A percentile compares a stretch with the other conserved stretches of the same genome.
Conservation (phyloP, 495 filamentous ascomycete genomes). For the Talaromyces adpressus region DNA sequence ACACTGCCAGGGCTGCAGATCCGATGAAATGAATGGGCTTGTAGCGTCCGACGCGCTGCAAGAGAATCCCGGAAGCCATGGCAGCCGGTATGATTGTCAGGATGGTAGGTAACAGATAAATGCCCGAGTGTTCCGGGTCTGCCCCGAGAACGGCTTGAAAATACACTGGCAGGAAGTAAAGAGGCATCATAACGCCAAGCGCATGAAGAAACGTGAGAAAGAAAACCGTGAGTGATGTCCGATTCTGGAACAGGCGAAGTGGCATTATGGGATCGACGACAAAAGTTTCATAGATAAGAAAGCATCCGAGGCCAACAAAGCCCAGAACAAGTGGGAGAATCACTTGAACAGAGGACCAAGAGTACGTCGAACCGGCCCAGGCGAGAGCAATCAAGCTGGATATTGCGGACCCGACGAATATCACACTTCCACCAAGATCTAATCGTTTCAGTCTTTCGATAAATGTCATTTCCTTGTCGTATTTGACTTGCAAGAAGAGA, state of each 20-base stretch:
- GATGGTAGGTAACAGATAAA: slow-evolving; percentile 29
- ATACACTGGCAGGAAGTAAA: slow-evolving; percentile 38
- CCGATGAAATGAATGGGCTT: slow-evolving; percentile 32
- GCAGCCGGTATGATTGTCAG: slow-evolving; percentile 24
- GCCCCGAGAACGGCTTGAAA: slow-evolving; percentile 33
- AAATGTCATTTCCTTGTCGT: not conserved
- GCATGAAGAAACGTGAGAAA: slow-evolving; percentile 19
- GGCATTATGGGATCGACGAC: slow-evolving; percentile 33
- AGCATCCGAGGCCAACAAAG: slow-evolving; percentile 21
- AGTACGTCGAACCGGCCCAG: slow-evolving; percentile 42
- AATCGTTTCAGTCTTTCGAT: slow-evolving; percentile 14
- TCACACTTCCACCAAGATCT: slow-evolving; percentile 43
- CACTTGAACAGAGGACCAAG: slow-evolving; percentile 37
- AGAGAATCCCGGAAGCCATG: slow-evolving; percentile 20
- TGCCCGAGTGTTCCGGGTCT: slow-evolving; percentile 26
- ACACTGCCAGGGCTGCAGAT: slow-evolving; percentile 30
- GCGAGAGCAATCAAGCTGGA: slow-evolving; percentile 41
- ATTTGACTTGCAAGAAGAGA: slow-evolving; percentile 13
- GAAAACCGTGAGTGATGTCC: slow-evolving; percentile 13
- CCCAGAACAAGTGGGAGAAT: slow-evolving; percentile 44
- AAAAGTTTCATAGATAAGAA: slow-evolving; percentile 24
- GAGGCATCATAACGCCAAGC: slow-evolving; percentile 1
- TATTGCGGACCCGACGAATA: slow-evolving; percentile 39
- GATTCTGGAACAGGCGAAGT: slow-evolving; percentile 26
- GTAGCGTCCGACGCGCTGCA: slow-evolving; percentile 39